Percentiles rank a stretch among this genome's conserved stretches.
These are phyloP conservation scores for Oryza glumipatula DNA, from an alignment of 176 grass and related monocot genomes.

Conservation along the genomic window DNA sequence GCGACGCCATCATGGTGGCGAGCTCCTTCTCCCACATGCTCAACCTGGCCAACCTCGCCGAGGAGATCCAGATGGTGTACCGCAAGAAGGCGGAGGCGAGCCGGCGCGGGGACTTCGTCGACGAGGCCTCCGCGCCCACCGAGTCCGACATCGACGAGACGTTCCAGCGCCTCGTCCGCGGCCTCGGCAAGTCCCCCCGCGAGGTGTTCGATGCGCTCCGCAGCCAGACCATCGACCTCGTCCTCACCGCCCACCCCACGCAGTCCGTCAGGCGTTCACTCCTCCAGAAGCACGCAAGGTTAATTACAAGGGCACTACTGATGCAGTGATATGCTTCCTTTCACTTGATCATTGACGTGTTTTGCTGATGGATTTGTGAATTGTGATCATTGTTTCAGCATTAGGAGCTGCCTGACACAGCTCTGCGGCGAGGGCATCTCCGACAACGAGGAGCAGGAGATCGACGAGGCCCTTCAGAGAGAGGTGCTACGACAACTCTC, in stretches of 20 bases:
- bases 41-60: conserved; percentile 79
- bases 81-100: conserved; percentile 47
- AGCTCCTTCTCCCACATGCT: conserved; percentile 92
- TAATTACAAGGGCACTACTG: background rate
- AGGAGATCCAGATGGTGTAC: conserved; percentile 79
- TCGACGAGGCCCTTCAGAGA: conserved; percentile 81
- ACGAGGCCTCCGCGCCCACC: conserved; percentile 66
- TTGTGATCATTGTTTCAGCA: conserved; percentile 34
- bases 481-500: conserved; percentile 38
- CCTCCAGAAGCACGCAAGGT: conserved; percentile 84
- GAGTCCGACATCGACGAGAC: conserved; percentile 90
- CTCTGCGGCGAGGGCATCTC: conserved; percentile 63
- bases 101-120: conserved; percentile 59
- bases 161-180: conserved; percentile 57
- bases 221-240: conserved; percentile 73
- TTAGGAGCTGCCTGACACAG: conserved; percentile 65
- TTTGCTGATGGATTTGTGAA: background rate
- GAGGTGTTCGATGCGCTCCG: conserved; percentile 84
- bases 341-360: background rate
- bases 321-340: background rate
- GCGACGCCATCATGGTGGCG: conserved; percentile 64
- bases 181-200: conserved; percentile 58
- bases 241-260: conserved; percentile 86
- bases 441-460: conserved; percentile 65
- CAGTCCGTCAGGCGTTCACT: conserved; percentile 75